Base-by-base conservation (phyloP, 2,329 filamentous ascomycete species). In the Pseudocercospora ulei region DNA sequence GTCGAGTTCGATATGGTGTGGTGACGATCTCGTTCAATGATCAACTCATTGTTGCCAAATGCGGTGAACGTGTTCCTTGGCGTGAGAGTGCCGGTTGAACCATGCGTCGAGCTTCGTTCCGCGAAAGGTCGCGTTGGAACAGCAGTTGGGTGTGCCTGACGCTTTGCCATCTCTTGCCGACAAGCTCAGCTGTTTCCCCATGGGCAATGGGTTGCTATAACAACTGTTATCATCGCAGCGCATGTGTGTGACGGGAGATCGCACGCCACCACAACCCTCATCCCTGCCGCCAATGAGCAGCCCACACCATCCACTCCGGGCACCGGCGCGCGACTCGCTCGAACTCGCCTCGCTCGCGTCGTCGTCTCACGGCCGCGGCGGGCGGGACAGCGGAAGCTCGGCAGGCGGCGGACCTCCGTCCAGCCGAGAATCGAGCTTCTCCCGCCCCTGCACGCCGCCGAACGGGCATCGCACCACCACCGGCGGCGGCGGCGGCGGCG, bases 291-390 rank as follows among this genome's bases (percentile, higher is more conserved):
- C 24, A 7, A 43, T 43, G 40, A 38, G 29, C 24, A n/a, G n/a
- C n/a, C n/a, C n/a, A n/a, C 40, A 46, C 37, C 18, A 20, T 12
- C 30, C 20, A 33, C 11, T 19, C 18, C 40, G 46, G 31, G 43
- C 43, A 9, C 46, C 67, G 7, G 66, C 76, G 46, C 83, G 90
- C 66, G 90, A 98, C 71, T 96, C 88, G 30, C 77, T 98, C 57
- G 90, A 98, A 68, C 80, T 98, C 42, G 90, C 87, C 44, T 95
- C 87, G 37, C 77, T 98, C 48, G 90, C 88, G 44, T 93, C 85
- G 46, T 87, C 82, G 23, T 85, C 50, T 38, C 38, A 55, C 41
- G 71, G 66, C 31, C 75, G 80, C 30, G 67, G 72, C n/a, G 82
- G 80, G 9, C 74, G 80, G 40, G 70, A 70, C 25, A 33, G 30